These are phyloP conservation scores for Wilcoxina mikolae DNA, from an alignment of 495 filamentous ascomycete species.

Conservation along the genomic window DNA sequence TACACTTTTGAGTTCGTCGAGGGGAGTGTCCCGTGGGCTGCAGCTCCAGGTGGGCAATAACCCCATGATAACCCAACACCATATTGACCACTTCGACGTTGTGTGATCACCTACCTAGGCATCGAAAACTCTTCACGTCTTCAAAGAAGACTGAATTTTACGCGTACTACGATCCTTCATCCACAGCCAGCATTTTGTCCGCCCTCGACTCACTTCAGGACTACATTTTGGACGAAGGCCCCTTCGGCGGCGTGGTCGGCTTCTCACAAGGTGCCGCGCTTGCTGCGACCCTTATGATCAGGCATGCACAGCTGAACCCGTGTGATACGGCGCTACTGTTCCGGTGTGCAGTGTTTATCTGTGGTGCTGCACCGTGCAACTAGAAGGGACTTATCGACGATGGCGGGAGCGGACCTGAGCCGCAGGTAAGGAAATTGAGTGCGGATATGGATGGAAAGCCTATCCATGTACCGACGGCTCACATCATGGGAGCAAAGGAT, in stretches of 20 bases:
- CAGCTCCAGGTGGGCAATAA: neutral
- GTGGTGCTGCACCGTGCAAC: neutral
- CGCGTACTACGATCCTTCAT: neutral
- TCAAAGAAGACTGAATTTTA: neutral
- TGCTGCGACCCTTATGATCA: slow-evolving; percentile 31
- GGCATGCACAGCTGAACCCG: neutral
- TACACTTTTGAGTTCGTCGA: neutral
- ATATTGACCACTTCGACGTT: neutral
- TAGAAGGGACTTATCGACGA: neutral
- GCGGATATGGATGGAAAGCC: neutral
- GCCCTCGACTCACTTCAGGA: neutral
- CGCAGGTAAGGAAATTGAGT: neutral
- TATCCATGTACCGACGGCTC: neutral
- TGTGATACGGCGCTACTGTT: neutral
- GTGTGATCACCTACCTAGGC: neutral
- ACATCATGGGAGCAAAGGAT: neutral
- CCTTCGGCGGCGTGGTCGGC: slow-evolving; percentile 31
- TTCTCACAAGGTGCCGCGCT: slow-evolving; percentile 32
- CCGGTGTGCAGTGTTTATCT: neutral
- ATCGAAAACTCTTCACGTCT: neutral
- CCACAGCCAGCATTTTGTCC: neutral
- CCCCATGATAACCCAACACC: neutral
- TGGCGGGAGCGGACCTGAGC: no score
- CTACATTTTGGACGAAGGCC: slow-evolving; percentile 13
- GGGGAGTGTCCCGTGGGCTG: neutral